phyloP scores from a whole-genome alignment of 768 basidiomycete species.

The Boletus rex-veris region DNA sequence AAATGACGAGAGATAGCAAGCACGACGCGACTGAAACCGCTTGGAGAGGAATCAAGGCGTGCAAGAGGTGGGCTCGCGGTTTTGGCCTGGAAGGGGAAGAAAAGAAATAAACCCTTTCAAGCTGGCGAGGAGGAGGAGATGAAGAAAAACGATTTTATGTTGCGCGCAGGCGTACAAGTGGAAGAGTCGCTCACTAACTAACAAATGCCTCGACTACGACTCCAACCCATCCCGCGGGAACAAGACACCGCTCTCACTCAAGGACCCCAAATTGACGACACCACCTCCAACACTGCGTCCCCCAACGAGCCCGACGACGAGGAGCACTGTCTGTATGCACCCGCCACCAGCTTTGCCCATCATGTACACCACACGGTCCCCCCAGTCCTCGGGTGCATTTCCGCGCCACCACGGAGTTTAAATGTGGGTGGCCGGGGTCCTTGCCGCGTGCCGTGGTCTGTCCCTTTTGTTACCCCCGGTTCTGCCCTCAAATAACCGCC shows the following conservation, averaged over 20 bases:
- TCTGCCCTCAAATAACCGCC: too few species aligned
- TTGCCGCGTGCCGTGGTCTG: neutral
- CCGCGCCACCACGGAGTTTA: slow-evolving; percentile 28
- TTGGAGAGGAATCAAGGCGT: slow-evolving; percentile 18
- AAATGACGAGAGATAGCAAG: slow-evolving; percentile 37
- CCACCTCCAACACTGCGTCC: neutral
- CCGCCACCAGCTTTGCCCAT: neutral
- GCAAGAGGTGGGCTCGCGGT: slow-evolving; percentile 19
- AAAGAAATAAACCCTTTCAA: slow-evolving; percentile 21
- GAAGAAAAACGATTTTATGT: slow-evolving; percentile 28
- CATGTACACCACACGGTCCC: neutral
- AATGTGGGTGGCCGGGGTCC: slow-evolving; percentile 30
- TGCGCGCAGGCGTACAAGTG: slow-evolving; percentile 29
- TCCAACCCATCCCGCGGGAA: slow-evolving; percentile 27
- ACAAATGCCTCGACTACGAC: slow-evolving; percentile 26
- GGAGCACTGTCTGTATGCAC: neutral
- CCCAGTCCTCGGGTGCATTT: neutral
- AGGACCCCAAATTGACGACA: slow-evolving; percentile 23
- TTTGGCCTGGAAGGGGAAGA: slow-evolving; percentile 17
- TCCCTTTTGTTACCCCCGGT: too few species aligned
- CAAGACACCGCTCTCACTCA: slow-evolving; percentile 20
- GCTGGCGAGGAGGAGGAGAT: slow-evolving; percentile 21
- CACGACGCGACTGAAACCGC: slow-evolving; percentile 31
- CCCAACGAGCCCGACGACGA: neutral
- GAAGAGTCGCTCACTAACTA: slow-evolving; percentile 30